Evolutionary conservation across 352 stramenopile genomes (phyloP).

Genomic region (Globisporangium emineosum): DNA sequence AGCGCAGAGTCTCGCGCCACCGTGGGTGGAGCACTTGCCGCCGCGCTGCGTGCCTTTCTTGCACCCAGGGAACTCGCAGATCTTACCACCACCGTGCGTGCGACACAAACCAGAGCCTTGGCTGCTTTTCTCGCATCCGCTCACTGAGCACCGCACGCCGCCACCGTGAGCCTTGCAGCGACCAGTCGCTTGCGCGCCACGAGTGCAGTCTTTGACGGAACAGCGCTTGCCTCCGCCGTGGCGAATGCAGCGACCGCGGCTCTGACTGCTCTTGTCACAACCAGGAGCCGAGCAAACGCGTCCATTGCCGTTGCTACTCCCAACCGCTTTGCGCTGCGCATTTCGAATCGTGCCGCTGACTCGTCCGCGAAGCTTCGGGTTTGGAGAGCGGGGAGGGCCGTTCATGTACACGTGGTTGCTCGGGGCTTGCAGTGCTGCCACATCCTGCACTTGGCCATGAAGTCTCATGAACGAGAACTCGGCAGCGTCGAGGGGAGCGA

Average conservation of each 20-base stretch:
- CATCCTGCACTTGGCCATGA: neutral
- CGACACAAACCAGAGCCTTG: slow-evolving; percentile 46
- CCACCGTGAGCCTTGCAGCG: slow-evolving; percentile 49
- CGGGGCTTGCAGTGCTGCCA: neutral
- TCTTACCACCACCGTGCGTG: slow-evolving; percentile 50
- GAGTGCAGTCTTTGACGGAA: slow-evolving; percentile 35
- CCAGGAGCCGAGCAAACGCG: slow-evolving; percentile 23
- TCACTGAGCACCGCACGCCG: slow-evolving; percentile 41
- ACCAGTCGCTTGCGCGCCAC: slow-evolving; percentile 38
- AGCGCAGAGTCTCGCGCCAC: slow-evolving; percentile 30
- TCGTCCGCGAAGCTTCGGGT: neutral
- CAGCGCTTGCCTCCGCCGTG: slow-evolving; percentile 83
- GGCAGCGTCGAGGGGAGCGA: slow-evolving; percentile 5
- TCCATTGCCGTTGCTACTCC: slow-evolving; percentile 2
- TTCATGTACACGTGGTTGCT: slow-evolving; percentile 5
- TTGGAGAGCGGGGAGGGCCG: neutral
- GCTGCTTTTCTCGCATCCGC: slow-evolving; percentile 35
- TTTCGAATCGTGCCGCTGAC: neutral
- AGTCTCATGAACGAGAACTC: neutral
- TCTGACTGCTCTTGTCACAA: slow-evolving; percentile 38
- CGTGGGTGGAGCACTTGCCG: slow-evolving; percentile 52
- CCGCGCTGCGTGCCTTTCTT: slow-evolving; percentile 48
- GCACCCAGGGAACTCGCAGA: slow-evolving; percentile 43
- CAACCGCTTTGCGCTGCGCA: neutral
- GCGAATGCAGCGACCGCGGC: slow-evolving; percentile 59